Base-by-base conservation (phyloP, 805 yeast species). In the Yamadazyma tumulicola region DNA sequence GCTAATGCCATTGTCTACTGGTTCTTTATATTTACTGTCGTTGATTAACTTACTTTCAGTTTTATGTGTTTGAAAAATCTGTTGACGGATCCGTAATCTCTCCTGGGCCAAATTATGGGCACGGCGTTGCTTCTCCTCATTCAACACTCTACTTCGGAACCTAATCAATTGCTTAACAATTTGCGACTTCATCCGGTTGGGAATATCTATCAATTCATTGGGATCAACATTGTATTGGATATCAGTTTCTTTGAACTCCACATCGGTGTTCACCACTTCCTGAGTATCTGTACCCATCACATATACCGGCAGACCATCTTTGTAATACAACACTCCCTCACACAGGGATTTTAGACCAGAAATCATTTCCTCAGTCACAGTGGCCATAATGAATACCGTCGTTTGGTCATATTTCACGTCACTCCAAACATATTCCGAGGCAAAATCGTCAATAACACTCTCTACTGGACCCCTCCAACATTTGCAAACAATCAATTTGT, bases 191-290 rank as follows among this genome's bases (percentile, higher is more conserved):
- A 74, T 59, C 17, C 72, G 72, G 16, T 57, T 54, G 2, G 85
- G 84, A 4, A 79, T 71, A 43, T 76, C 85, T 10, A 66, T 57
- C 35, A 80, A 51, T 46, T 79, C 85, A 29, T 61, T 57, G n/a
- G 68, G 64, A 48, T 80, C 82, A 20, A 80, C 73, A 35, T 69
- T 65, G 49, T 80, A 79, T 8, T 7, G 8, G 14, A 24, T 24
- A 9, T 20, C 23, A 20, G 8, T 20, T 20, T 20, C 23, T 12
- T 24, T 12, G 14, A 24, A 8, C 8, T 24, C 14, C 8, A 12
- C 6, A 8, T 12, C n/a, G 16, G 14, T 7, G 14, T 24, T 24
- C 14, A 12, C n/a, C 14, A 12, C 14, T 8, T 19, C 27, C 20
- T 26, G 26, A 21, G 36, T 24, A 20, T 32, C 27, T 7, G 27